Evolutionary conservation across 2,329 filamentous ascomycete species (phyloP).

Genomic region (Calonectria henricotiae): DNA sequence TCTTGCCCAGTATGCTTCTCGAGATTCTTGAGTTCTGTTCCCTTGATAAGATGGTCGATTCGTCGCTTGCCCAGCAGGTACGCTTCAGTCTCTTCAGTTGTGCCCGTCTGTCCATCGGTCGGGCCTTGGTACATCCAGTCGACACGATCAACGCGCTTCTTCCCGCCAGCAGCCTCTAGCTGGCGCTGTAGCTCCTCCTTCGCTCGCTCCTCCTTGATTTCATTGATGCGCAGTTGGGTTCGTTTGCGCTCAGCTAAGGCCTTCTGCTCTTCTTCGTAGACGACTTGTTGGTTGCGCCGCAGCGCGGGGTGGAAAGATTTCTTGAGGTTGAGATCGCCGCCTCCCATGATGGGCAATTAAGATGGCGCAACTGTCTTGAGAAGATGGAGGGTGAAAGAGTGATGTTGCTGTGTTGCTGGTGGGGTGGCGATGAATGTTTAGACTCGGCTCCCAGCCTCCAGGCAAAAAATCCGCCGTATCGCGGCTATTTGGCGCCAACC

Average conservation of each 20-base stretch:
- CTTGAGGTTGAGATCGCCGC: constrained; percentile 95
- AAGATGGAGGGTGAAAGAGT: constrained; percentile 32
- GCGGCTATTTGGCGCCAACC: constrained; percentile 26
- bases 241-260: constrained; percentile 96
- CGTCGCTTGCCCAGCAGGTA: constrained; percentile 94
- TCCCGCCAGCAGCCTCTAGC: constrained; percentile 90
- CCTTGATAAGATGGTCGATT: constrained; percentile 87
- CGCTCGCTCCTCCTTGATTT: constrained; percentile 93
- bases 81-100: constrained; percentile 91
- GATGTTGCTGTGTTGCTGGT: constrained; percentile 37
- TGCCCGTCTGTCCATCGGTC: constrained; percentile 81
- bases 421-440: constrained; percentile 45
- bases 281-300: constrained; percentile 90
- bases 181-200: constrained; percentile 93
- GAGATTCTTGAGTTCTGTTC: constrained; percentile 84
- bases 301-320: constrained; percentile 95
- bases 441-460: constrained; percentile 37
- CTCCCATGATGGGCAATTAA: constrained; percentile 78
- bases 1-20: constrained; percentile 81
- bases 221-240: constrained; percentile 91
- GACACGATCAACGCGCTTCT: constrained; percentile 85
- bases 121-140: constrained; percentile 99
- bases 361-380: constrained; percentile 24
- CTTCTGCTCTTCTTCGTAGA: constrained; percentile 93
- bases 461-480: constrained; percentile 33